Percentiles rank a stretch among this genome's conserved stretches.
Conservation (phyloP, 2,329 filamentous ascomycete genomes). For the Penicillium sp. region DNA sequence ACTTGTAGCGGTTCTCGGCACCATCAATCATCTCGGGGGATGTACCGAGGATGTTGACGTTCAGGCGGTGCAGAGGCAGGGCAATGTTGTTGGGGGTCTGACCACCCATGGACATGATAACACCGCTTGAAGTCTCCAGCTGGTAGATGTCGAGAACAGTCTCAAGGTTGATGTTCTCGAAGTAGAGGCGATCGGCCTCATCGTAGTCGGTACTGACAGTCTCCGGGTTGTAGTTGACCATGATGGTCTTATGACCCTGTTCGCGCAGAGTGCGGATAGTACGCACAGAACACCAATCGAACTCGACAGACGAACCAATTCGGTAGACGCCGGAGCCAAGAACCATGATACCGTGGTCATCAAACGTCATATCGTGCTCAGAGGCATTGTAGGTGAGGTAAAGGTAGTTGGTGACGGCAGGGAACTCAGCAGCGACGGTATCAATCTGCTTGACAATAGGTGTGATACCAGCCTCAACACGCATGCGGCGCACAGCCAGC, state of each 20-base stretch:
- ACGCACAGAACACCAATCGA: slow-evolving; percentile 97
- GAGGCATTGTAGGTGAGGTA: slow-evolving; percentile 94
- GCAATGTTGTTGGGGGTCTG: slow-evolving; percentile 99
- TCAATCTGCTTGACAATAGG: slow-evolving; percentile 98
- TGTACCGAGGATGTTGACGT: slow-evolving; percentile 90
- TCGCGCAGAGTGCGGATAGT: slow-evolving; percentile 87
- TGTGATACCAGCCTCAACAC: slow-evolving; percentile 80
- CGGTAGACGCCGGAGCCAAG: slow-evolving; percentile 94
- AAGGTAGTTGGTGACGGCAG: slow-evolving; percentile 90
- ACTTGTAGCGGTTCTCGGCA: slow-evolving; percentile 97
- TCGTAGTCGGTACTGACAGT: slow-evolving; percentile 90
- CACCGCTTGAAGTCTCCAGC: slow-evolving; percentile 76
- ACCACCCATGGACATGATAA: slow-evolving; percentile 93
- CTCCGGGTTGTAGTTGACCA: slow-evolving; percentile 93
- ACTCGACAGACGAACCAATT: slow-evolving; percentile 96
- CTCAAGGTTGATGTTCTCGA: slow-evolving; percentile 91
- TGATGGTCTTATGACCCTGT: slow-evolving; percentile 86
- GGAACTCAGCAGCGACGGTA: slow-evolving; percentile 96
- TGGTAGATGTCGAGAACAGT: slow-evolving; percentile 92
- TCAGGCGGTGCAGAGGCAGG: slow-evolving; percentile 79
- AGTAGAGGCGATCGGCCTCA: slow-evolving; percentile 91
- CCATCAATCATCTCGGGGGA: slow-evolving; percentile 99
- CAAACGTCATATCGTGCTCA: slow-evolving; percentile 78
- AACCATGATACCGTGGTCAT: slow-evolving; percentile 94
- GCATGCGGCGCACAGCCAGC: slow-evolving; percentile 77